Evolutionary conservation across 176 grass and related monocot species (phyloP).

Genomic region (Pontederia paniculata): DNA sequence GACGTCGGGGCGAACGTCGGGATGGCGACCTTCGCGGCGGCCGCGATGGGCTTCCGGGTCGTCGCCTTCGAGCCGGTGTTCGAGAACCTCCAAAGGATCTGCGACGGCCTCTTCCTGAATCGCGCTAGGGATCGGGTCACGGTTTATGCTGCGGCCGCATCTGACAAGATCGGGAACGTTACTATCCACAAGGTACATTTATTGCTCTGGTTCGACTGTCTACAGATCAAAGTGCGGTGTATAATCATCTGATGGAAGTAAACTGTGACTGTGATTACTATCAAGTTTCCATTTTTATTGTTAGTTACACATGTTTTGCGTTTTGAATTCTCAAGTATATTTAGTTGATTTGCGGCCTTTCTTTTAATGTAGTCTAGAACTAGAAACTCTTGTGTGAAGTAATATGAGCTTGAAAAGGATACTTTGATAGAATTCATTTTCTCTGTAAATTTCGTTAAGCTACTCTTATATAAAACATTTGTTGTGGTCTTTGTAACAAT

Average conservation of each 20-base stretch:
- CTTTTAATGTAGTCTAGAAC: no score
- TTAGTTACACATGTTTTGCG: no score
- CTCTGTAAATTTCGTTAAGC: no score
- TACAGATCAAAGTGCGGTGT: not conserved
- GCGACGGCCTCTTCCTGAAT: constrained; percentile 69
- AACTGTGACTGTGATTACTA: not conserved
- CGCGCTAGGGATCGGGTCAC: constrained; percentile 36
- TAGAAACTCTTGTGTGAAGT: no score
- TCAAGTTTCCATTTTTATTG: no score
- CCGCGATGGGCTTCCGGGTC: constrained; percentile 77
- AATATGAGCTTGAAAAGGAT: no score
- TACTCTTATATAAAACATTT: no score
- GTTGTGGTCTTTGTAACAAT: no score
- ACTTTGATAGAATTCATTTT: no score
- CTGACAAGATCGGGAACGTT: constrained; percentile 59
- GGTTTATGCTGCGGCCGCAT: constrained; percentile 44
- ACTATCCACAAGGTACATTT: constrained; percentile 47
- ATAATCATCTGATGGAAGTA: not conserved
- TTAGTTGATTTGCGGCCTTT: no score
- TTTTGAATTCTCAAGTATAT: no score
- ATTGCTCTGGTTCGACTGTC: not conserved
- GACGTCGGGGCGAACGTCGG: constrained; percentile 87
- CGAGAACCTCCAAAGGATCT: constrained; percentile 82
- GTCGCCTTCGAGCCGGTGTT: constrained; percentile 78
- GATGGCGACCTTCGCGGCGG: constrained; percentile 76